phyloP scores from a whole-genome alignment of 805 yeast genomes.

The Lipomyces mesembrius region DNA sequence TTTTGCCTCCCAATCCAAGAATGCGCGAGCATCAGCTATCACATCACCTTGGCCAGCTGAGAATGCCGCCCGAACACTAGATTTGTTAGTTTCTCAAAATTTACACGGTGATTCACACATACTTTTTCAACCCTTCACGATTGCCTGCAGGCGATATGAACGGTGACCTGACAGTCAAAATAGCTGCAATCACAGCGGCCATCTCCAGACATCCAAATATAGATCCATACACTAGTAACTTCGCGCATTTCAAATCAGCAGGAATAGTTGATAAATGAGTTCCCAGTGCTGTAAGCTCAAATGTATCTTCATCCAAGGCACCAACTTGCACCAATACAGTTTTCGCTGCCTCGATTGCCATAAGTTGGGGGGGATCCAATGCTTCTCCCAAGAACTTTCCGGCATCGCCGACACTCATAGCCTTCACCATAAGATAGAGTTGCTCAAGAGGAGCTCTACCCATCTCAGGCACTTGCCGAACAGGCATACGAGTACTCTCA shows the following conservation, averaged over 20 bases:
- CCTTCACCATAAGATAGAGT: slow-evolving; percentile 77
- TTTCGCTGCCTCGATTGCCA: slow-evolving; percentile 58
- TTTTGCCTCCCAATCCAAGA: slow-evolving; percentile 54
- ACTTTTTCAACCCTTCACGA: slow-evolving; percentile 63
- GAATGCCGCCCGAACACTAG: slow-evolving; percentile 38
- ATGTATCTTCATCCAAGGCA: slow-evolving; percentile 57
- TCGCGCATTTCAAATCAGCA: slow-evolving; percentile 81
- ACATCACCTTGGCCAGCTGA: slow-evolving; percentile 70
- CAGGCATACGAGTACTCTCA: slow-evolving; percentile 59
- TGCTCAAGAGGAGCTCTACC: slow-evolving; percentile 82
- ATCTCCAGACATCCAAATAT: slow-evolving; percentile 80
- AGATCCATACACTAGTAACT: slow-evolving; percentile 75
- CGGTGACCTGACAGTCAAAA: slow-evolving; percentile 74
- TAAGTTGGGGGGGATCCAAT: slow-evolving; percentile 74
- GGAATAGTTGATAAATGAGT: slow-evolving; percentile 80
- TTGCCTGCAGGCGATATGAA: slow-evolving; percentile 66
- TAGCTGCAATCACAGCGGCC: slow-evolving; percentile 80
- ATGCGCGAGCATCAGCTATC: slow-evolving; percentile 66
- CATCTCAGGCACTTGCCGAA: slow-evolving; percentile 87
- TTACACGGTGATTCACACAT: slow-evolving; percentile 25
- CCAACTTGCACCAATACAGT: slow-evolving; percentile 69
- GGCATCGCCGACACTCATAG: slow-evolving; percentile 84
- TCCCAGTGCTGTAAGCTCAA: slow-evolving; percentile 74
- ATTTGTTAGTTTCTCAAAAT: slow-evolving; percentile 3
- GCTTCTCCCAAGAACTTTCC: slow-evolving; percentile 71